Evolutionary conservation across 1,284 basidiomycete genomes (phyloP).

Genomic region (Coniferiporia weirii): DNA sequence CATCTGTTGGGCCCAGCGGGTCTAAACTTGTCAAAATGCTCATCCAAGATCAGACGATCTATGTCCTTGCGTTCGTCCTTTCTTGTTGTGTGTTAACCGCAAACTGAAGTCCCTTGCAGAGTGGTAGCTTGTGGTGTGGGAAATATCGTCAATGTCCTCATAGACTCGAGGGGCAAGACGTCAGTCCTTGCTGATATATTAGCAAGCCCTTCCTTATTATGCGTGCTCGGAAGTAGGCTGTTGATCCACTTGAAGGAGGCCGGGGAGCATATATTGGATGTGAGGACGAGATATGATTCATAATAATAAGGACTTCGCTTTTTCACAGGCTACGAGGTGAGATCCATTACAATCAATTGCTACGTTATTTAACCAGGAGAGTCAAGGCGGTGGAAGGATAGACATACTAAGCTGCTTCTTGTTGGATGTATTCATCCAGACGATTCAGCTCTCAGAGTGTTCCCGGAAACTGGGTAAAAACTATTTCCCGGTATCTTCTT

Average conservation of each 20-base stretch:
- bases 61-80: conserved; percentile 1
- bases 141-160: neutral
- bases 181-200: neutral
- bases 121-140: neutral
- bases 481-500: no score
- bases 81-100: neutral
- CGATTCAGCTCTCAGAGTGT: no score
- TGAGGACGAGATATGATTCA: neutral
- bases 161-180: neutral
- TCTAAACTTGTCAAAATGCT: conserved; percentile 2
- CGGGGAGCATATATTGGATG: neutral
- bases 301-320: no score
- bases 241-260: conserved; percentile 7
- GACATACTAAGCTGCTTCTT: no score
- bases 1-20: neutral
- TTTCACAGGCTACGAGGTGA: no score
- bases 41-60: conserved; percentile 5
- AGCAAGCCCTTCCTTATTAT: conserved; percentile 8
- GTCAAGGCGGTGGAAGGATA: no score
- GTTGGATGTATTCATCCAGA: no score
- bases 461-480: no score
- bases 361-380: no score
- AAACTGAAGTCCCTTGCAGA: neutral
- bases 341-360: no score
- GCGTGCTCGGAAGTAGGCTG: conserved; percentile 7